Evolutionary conservation across 2,329 filamentous ascomycete genomes (phyloP).

Genomic region (Paecilomyces niveus): DNA sequence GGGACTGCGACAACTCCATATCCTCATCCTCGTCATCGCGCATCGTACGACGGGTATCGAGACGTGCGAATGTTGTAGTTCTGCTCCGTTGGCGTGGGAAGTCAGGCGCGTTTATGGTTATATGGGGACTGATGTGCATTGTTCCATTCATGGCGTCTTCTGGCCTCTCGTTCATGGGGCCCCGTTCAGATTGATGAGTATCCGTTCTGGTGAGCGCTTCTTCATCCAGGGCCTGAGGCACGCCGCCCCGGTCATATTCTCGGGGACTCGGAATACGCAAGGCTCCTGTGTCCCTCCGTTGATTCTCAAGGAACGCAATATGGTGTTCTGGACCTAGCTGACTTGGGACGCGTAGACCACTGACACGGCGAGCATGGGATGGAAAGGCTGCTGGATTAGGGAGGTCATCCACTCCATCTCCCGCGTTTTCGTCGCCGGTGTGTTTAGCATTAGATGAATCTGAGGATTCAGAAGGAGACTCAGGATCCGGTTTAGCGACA

Average conservation of each 20-base stretch:
- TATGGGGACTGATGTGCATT: conserved; percentile 30
- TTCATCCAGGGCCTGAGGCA: conserved; percentile 55
- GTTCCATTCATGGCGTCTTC: conserved; percentile 14
- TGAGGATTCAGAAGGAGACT: conserved; percentile 15
- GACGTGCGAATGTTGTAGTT: conserved; percentile 29
- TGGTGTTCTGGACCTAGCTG: conserved; percentile 63
- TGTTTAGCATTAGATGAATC: conserved; percentile 15
- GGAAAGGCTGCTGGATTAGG: conserved; percentile 5
- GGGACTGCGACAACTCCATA: conserved; percentile 15
- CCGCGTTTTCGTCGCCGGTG: conserved; percentile 13
- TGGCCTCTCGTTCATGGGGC: conserved; percentile 10
- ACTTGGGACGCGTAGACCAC: conserved; percentile 47
- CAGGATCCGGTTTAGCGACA: conserved; percentile 14
- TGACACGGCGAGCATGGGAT: conserved; percentile 44
- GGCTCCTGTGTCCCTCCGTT: conserved; percentile 67
- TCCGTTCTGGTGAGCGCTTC: conserved; percentile 21
- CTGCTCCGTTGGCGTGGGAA: conserved; percentile 16
- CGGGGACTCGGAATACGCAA: conserved; percentile 86
- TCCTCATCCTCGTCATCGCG: conserved; percentile 23
- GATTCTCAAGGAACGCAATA: conserved; percentile 80
- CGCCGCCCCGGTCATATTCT: conserved; percentile 76
- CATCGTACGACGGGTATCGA: conserved; percentile 29
- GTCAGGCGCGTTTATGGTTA: conserved; percentile 39
- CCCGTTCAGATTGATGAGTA: conserved; percentile 17
- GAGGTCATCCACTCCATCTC: conserved; percentile 7